Conservation (phyloP, 2,329 filamentous ascomycete genomes). For the Bipolaris gigantea region DNA sequence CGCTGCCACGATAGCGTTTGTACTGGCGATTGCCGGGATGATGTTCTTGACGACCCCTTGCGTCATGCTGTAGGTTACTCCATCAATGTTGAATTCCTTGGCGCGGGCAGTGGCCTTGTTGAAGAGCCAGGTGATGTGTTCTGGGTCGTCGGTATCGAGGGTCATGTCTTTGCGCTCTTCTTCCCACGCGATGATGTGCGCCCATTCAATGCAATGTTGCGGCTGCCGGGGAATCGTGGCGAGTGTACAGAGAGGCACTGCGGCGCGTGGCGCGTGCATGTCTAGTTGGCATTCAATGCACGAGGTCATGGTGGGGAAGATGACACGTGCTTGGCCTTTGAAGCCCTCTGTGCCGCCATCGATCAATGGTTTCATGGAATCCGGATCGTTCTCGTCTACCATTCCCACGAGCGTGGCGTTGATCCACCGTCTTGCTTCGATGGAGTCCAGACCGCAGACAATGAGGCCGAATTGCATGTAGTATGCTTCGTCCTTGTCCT, state of each 20-base stretch:
- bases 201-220: slow-evolving; percentile 98
- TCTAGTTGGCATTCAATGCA: slow-evolving; percentile 98
- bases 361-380: slow-evolving; percentile 88
- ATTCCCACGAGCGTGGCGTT: slow-evolving; percentile 90
- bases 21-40: slow-evolving; percentile 96
- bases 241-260: slow-evolving; percentile 93
- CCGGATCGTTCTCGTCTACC: slow-evolving; percentile 79
- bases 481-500: slow-evolving; percentile 94
- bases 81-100: slow-evolving; percentile 83
- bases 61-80: slow-evolving; percentile 92
- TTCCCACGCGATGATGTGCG: slow-evolving; percentile 97
- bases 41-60: slow-evolving; percentile 99
- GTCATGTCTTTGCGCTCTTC: slow-evolving; percentile 68
- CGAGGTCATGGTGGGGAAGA: slow-evolving; percentile 87
- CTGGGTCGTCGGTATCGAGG: slow-evolving; percentile 93
- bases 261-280: slow-evolving; percentile 97
- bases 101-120: slow-evolving; percentile 80
- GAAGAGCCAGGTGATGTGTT: slow-evolving; percentile 97
- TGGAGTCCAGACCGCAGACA: slow-evolving; percentile 92
- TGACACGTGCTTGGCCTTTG: slow-evolving; percentile 93
- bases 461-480: slow-evolving; percentile 97
- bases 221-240: slow-evolving; percentile 95
- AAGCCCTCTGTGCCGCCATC: slow-evolving; percentile 98
- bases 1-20: slow-evolving; percentile 94
- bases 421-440: slow-evolving; percentile 98